Conservation (phyloP, 495 filamentous ascomycete genomes). For the Hypoxylon lenormandii region DNA sequence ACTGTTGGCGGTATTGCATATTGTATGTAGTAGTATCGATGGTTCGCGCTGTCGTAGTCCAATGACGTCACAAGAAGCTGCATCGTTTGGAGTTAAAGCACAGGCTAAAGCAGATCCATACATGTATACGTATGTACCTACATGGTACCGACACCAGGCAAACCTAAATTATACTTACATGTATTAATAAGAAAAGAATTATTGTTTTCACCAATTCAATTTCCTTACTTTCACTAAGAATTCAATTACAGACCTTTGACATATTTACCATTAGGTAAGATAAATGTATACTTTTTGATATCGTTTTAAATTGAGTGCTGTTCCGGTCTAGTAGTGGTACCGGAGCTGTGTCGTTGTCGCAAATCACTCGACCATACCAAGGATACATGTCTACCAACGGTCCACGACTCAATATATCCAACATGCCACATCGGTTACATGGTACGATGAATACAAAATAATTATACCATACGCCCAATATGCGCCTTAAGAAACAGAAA, state of each 20-base stretch:
- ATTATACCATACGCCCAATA: too few species aligned
- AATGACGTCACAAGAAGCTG: slow-evolving; percentile 12
- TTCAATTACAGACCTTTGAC: too few species aligned
- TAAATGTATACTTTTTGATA: too few species aligned
- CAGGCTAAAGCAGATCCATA: not conserved
- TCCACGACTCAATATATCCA: not conserved
- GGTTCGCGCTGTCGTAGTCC: not conserved
- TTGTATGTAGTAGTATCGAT: too few species aligned
- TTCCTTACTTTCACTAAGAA: too few species aligned
- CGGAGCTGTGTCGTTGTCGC: not conserved
- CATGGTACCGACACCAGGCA: not conserved
- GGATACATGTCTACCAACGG: not conserved
- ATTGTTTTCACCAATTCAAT: too few species aligned
- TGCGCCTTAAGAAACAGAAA: too few species aligned
- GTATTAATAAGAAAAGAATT: too few species aligned
- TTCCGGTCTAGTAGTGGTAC: not conserved
- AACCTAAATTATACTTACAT: not conserved
- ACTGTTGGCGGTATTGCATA: too few species aligned
- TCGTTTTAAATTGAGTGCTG: not conserved
- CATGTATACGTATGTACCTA: not conserved
- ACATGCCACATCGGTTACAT: not conserved
- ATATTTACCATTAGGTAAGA: too few species aligned
- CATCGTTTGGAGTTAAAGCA: not conserved
- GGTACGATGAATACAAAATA: too few species aligned
- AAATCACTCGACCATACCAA: not conserved